Conservation (phyloP, 1,284 basidiomycete species). For the Erythrobasidium hasegawianum region DNA sequence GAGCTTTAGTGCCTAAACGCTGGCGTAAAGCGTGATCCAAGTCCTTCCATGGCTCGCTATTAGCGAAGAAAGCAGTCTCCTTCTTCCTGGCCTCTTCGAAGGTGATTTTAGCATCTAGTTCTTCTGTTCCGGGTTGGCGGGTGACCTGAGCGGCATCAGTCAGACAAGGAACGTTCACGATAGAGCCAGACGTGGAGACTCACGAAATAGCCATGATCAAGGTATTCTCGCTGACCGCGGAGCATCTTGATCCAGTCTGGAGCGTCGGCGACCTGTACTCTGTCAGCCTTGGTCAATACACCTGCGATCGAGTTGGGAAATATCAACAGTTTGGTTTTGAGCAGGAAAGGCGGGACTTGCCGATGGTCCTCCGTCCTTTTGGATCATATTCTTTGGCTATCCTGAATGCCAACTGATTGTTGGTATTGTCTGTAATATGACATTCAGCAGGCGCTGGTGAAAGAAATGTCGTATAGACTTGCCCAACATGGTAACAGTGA, state of each 20-base stretch:
- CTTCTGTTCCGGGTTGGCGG: conserved; percentile 61
- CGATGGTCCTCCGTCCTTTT: conserved; percentile 63
- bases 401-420: conserved; percentile 64
- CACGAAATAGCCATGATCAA: conserved; percentile 16
- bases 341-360: conserved; percentile 50
- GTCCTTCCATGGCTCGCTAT: conserved; percentile 58
- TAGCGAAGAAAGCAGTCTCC: conserved; percentile 66
- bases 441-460: conserved; percentile 6
- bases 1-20: conserved; percentile 57
- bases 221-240: conserved; percentile 56
- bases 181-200: no score
- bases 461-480: no score
- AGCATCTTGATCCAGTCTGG: conserved; percentile 60
- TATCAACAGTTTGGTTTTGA: neutral
- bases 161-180: no score
- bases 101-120: conserved; percentile 57
- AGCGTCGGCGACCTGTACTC: conserved; percentile 63
- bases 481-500: conserved; percentile 59
- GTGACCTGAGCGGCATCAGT: conserved; percentile 50
- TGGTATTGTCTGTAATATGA: conserved; percentile 66
- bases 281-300: conserved; percentile 75
- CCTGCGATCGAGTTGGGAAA: conserved; percentile 51
- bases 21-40: conserved; percentile 56
- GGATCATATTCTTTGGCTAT: conserved; percentile 60
- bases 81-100: conserved; percentile 59